Base-by-base conservation (phyloP, 352 stramenopile species). In the Phytophthora cryptogea region DNA sequence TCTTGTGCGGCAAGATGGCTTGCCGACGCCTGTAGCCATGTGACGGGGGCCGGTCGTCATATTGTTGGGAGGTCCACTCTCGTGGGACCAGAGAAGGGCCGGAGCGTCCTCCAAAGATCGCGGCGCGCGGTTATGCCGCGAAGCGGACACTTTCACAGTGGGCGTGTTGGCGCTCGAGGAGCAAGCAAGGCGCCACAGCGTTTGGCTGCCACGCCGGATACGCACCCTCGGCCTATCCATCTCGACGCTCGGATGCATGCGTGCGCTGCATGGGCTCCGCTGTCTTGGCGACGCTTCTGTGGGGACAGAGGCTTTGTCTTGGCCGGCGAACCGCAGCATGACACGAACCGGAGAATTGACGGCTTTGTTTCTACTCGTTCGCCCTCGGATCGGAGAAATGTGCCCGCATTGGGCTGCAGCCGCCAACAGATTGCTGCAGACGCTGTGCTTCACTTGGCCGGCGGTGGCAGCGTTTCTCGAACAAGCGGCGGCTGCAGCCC, bases 31-130 rank as follows among this genome's bases (percentile, higher is more conserved):
- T 56, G 36, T 47, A 47, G 36, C 48, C 48, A 33, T 23, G 14
- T 42, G 45, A 40, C 31, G 46, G 31, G 20, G 20, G 20, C 20
- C 1, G 20, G 20, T 53, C 31, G 46, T 53, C 48, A 30, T 17
- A 40, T 40, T 27, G 26, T 8, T 14, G 8, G 31, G 28, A 31
- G 20, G 20, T 23, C 20, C 20, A 23, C 20, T 23, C 20, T 23
- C 20, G 2, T 1, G 48, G 36, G 48, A 56, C 46, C 48, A 56
- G 48, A 56, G 48, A 33, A 35, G 48, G 35, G 30, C 8, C 36
- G 35, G 46, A 56, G 39, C 36, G 49, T 23, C 20, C 20, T 37
- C 36, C 46, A 40, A 47, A 56, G 49, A 56, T 39, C 36, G 49
- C 13, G 9, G 23, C n/a, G 49, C 49, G 35, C 31, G 36, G 46